Conservation (phyloP, 495 filamentous ascomycete species). For the Aspergillus taichungensis region DNA sequence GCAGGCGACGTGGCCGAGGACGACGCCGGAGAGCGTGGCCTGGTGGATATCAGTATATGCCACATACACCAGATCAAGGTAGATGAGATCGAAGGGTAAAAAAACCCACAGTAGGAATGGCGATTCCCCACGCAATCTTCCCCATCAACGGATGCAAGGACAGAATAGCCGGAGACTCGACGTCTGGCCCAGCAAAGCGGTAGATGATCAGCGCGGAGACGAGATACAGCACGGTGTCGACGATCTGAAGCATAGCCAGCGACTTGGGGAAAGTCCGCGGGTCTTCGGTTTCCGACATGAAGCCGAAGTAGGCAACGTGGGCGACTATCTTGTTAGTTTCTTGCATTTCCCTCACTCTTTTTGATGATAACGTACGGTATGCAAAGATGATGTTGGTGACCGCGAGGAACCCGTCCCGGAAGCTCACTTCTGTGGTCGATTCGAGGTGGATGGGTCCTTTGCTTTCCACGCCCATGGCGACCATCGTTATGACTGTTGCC, state of each 20-base stretch:
- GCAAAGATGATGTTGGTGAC: no score
- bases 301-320: no score
- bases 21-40: conserved; percentile 34
- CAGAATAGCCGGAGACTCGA: conserved; percentile 61
- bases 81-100: background rate
- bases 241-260: no score
- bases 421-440: conserved; percentile 12
- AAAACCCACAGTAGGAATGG: conserved; percentile 53
- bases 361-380: no score
- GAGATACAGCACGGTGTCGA: no score
- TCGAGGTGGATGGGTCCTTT: conserved; percentile 12
- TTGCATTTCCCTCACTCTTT: no score
- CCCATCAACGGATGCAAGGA: conserved; percentile 51
- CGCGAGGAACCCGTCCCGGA: conserved; percentile 19
- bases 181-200: conserved; percentile 56
- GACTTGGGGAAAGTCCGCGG: no score
- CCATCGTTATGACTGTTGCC: conserved; percentile 65
- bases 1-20: conserved; percentile 51
- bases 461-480: conserved; percentile 46
- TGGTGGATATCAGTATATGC: conserved; percentile 3
- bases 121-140: conserved; percentile 67
- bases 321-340: no score
- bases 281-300: no score
- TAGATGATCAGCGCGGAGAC: conserved; percentile 45
- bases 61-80: no score